phyloP scores from a whole-genome alignment of 148 eudicot genomes.

The Heliamphora exappendiculata region DNA sequence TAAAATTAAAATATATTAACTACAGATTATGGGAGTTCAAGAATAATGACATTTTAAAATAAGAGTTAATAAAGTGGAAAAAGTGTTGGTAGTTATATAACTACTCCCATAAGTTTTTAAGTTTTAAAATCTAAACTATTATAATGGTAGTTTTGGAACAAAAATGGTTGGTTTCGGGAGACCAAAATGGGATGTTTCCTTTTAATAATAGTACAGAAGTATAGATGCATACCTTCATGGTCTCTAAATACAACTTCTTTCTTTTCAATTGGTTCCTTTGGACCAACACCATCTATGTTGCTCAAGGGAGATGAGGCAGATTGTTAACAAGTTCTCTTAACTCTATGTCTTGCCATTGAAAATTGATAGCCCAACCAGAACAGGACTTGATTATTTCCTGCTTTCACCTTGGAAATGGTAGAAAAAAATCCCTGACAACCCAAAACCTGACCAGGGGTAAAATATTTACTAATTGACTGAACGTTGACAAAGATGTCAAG shows the following conservation, averaged over 20 bases:
- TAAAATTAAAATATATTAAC: too few relatives aligned
- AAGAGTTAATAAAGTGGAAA: too few relatives aligned
- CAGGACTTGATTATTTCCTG: background rate
- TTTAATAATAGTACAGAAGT: too few relatives aligned
- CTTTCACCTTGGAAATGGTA: background rate
- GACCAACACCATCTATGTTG: constrained; percentile 10
- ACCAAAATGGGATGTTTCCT: too few relatives aligned
- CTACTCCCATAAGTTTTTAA: too few relatives aligned
- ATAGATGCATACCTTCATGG: constrained; percentile 32
- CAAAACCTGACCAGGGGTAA: background rate
- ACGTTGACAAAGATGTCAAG: background rate
- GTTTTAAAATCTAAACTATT: too few relatives aligned
- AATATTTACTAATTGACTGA: background rate
- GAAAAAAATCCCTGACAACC: background rate
- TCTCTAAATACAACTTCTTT: constrained; percentile 24
- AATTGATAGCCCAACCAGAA: background rate
- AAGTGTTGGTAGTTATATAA: too few relatives aligned
- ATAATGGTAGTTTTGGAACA: too few relatives aligned
- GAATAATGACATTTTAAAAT: too few relatives aligned
- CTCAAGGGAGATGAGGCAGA: constrained; percentile 19
- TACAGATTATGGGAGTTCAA: too few relatives aligned
- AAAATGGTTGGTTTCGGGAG: too few relatives aligned
- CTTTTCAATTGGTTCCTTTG: constrained; percentile 18
- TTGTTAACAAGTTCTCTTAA: constrained; percentile 25
- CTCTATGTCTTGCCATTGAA: constrained; percentile 46